phyloP scores from a whole-genome alignment of 805 yeast genomes.

The Kuraishia ogatae region DNA sequence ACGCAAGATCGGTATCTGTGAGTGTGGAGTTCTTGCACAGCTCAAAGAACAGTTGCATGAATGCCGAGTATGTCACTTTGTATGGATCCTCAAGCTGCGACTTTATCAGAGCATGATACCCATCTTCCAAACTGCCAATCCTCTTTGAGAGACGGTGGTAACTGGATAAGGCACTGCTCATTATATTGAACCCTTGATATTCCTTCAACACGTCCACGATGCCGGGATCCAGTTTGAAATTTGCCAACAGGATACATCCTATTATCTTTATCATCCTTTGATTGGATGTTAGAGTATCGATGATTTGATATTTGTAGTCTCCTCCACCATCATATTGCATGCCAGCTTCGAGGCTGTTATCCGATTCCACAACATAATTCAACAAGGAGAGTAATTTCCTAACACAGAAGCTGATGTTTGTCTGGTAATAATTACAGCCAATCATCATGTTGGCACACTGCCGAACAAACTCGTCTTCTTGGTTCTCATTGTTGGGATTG shows the following conservation, averaged over 20 bases:
- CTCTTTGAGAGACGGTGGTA: slow-evolving; percentile 14
- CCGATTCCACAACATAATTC: slow-evolving; percentile 19
- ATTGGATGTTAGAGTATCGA: slow-evolving; percentile 2
- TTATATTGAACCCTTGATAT: slow-evolving; percentile 41
- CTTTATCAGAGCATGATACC: slow-evolving; percentile 25
- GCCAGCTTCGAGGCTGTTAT: slow-evolving; percentile 11
- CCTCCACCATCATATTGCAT: slow-evolving; percentile 7
- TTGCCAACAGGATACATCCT: slow-evolving; percentile 22
- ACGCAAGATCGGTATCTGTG: slow-evolving; percentile 27
- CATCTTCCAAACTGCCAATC: slow-evolving; percentile 34
- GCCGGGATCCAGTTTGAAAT: slow-evolving; percentile 14
- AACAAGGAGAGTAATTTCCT: slow-evolving; percentile 40
- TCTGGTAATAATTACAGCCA: slow-evolving; percentile 20
- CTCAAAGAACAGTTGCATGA: slow-evolving; percentile 46
- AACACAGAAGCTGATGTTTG: slow-evolving; percentile 34
- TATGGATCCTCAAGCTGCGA: slow-evolving; percentile 14
- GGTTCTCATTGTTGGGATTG: slow-evolving; percentile 8
- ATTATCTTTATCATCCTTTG: slow-evolving; percentile 16
- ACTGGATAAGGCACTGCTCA: slow-evolving; percentile 12
- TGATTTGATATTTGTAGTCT: slow-evolving; percentile 11
- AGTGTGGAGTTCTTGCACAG: slow-evolving; percentile 43
- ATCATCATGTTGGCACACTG: slow-evolving; percentile 17
- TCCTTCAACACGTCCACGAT: slow-evolving; percentile 38
- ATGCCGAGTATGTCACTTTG: slow-evolving; percentile 14
- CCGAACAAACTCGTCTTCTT: slow-evolving; percentile 16